Conservation (phyloP, 2,329 filamentous ascomycete genomes). For the Plenodomus tracheiphilus region DNA sequence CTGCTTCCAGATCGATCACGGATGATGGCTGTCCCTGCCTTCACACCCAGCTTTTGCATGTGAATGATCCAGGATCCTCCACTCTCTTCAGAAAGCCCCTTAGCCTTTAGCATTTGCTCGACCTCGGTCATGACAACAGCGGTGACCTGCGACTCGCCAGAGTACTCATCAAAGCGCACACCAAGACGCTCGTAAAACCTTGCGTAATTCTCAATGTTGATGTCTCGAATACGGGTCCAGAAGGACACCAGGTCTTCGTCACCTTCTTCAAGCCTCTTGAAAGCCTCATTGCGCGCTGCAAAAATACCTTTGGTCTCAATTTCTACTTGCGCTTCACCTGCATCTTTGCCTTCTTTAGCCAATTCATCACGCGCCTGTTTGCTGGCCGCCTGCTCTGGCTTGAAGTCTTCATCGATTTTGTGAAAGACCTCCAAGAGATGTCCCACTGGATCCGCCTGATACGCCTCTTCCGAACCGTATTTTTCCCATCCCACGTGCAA, state of each 20-base stretch:
- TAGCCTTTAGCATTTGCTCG: conserved; percentile 65
- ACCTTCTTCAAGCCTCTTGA: conserved; percentile 71
- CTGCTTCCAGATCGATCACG: conserved; percentile 75
- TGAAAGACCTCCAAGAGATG: conserved; percentile 74
- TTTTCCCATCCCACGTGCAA: conserved; percentile 67
- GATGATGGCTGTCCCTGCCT: conserved; percentile 70
- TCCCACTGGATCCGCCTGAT: conserved; percentile 67
- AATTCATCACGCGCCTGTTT: conserved; percentile 56
- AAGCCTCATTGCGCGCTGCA: conserved; percentile 55
- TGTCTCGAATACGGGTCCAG: conserved; percentile 68
- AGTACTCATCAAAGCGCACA: conserved; percentile 71
- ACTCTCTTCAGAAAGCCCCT: conserved; percentile 68
- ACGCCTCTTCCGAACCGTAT: conserved; percentile 67
- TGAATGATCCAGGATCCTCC: conserved; percentile 74
- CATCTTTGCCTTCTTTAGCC: conserved; percentile 57
- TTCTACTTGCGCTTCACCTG: conserved; percentile 28
- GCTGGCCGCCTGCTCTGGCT: conserved; percentile 61
- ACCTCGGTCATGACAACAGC: conserved; percentile 68
- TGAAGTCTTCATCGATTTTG: conserved; percentile 62
- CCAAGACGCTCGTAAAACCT: conserved; percentile 71
- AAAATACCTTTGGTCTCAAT: conserved; percentile 38
- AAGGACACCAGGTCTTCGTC: conserved; percentile 63
- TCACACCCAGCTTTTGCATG: conserved; percentile 71
- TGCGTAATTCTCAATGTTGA: conserved; percentile 69
- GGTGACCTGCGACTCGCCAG: conserved; percentile 73